These are phyloP conservation scores for Incumbomyces delicatus DNA, from an alignment of 2,329 filamentous ascomycete species.

Conservation along the genomic window DNA sequence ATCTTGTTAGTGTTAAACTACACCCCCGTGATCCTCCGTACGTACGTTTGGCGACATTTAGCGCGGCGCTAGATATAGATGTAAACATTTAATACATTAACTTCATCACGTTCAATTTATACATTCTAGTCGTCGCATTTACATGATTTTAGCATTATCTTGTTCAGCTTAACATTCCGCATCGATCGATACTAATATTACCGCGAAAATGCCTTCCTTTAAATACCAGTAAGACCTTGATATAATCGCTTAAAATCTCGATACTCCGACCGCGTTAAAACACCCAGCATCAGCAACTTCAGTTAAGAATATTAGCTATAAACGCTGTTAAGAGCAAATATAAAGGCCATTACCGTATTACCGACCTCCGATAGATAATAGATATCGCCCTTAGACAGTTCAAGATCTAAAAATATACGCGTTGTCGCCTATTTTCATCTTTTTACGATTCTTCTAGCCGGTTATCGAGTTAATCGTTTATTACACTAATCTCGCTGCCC, in stretches of 20 bases:
- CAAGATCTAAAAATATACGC: neutral
- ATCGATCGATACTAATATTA: neutral
- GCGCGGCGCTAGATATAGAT: too few species aligned
- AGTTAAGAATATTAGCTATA: neutral
- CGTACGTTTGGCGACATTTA: too few species aligned
- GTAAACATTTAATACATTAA: too few species aligned
- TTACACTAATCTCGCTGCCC: neutral
- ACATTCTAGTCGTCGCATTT: too few species aligned
- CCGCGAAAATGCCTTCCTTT: neutral
- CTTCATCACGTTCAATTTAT: too few species aligned
- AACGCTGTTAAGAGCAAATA: neutral
- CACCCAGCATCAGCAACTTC: neutral
- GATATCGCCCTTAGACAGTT: neutral
- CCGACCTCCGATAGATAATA: neutral
- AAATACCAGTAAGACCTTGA: conserved; percentile 51
- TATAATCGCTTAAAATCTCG: conserved; percentile 30
- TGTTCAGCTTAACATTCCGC: neutral
- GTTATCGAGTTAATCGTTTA: neutral
- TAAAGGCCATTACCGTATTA: neutral
- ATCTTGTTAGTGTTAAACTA: too few species aligned
- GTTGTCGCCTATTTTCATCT: neutral
- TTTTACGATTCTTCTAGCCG: neutral
- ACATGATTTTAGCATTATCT: neutral
- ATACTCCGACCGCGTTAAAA: conserved; percentile 8
- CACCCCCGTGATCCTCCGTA: too few species aligned